phyloP scores from a whole-genome alignment of 441 rosid genomes.

The Mallotus japonicus region DNA sequence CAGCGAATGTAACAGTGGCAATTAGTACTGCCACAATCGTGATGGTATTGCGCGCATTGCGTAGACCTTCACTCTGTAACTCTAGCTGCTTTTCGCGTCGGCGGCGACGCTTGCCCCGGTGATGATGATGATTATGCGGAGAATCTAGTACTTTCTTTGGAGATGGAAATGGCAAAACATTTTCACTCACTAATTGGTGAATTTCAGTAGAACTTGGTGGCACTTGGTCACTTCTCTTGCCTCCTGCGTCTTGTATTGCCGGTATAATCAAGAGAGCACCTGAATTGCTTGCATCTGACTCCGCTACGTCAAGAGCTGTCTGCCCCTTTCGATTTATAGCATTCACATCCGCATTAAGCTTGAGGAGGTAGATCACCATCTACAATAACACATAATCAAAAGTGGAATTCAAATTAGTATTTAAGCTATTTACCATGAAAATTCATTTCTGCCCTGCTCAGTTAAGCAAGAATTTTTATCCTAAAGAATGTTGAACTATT shows the following conservation, averaged over 20 bases:
- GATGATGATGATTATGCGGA: constrained; percentile 16
- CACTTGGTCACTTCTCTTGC: constrained; percentile 39
- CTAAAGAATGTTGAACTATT: too few relatives aligned
- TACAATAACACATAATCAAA: background rate
- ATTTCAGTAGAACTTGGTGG: constrained; percentile 33
- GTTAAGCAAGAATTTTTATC: too few relatives aligned
- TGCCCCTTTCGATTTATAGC: constrained; percentile 41
- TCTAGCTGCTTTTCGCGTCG: constrained; percentile 42
- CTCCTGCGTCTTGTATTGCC: constrained; percentile 40
- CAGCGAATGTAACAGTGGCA: constrained; percentile 55
- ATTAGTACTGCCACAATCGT: constrained; percentile 48
- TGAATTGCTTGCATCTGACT: constrained; percentile 38
- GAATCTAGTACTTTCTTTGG: constrained; percentile 12
- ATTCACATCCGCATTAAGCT: constrained; percentile 38
- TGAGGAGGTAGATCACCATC: constrained; percentile 40
- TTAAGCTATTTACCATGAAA: too few relatives aligned
- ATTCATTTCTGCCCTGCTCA: too few relatives aligned
- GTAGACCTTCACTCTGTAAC: constrained; percentile 44
- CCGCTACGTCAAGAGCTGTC: constrained; percentile 44
- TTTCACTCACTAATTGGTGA: constrained; percentile 16
- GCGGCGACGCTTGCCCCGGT: constrained; percentile 20
- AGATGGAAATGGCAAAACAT: background rate
- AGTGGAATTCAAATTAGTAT: background rate
- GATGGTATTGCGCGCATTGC: constrained; percentile 56
- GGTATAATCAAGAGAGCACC: constrained; percentile 39